Evolutionary conservation across 345 rosid genomes (phyloP).

Genomic region (Acer saccharum): DNA sequence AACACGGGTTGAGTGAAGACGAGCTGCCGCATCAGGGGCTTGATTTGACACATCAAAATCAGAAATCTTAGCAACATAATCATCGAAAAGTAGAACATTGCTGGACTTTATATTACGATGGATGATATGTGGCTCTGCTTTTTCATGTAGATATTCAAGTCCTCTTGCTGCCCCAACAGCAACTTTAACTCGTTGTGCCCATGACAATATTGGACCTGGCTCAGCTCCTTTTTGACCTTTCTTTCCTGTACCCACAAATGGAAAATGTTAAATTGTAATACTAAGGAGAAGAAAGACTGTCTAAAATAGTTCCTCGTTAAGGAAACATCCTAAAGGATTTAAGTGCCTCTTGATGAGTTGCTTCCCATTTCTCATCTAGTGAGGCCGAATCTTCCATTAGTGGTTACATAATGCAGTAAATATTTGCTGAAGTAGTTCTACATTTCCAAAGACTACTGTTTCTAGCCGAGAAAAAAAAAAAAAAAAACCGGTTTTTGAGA

Average conservation of each 20-base stretch:
- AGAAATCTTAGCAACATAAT: conserved; percentile 85
- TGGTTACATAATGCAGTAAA: background rate
- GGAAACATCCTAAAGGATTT: background rate
- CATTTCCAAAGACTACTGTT: background rate
- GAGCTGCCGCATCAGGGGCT: conserved; percentile 90
- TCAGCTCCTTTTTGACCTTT: conserved; percentile 92
- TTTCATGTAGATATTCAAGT: conserved; percentile 94
- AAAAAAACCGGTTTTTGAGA: background rate
- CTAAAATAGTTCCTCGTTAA: background rate
- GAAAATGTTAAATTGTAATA: conserved; percentile 13
- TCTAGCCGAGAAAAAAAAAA: background rate
- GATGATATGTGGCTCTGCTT: conserved; percentile 67
- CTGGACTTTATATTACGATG: conserved; percentile 93
- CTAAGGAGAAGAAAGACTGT: background rate
- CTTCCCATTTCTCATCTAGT: background rate
- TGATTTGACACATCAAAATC: conserved; percentile 94
- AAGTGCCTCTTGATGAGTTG: background rate
- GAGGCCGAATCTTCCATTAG: background rate
- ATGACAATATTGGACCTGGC: conserved; percentile 77
- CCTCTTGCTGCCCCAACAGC: conserved; percentile 93
- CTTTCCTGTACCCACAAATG: conserved; percentile 43
- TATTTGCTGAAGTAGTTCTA: background rate
- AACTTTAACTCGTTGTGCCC: conserved; percentile 92
- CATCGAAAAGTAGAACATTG: conserved; percentile 78
- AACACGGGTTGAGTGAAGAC: conserved; percentile 94